phyloP scores from a whole-genome alignment of 805 yeast species.

The Spencermartinsiella europaea region DNA sequence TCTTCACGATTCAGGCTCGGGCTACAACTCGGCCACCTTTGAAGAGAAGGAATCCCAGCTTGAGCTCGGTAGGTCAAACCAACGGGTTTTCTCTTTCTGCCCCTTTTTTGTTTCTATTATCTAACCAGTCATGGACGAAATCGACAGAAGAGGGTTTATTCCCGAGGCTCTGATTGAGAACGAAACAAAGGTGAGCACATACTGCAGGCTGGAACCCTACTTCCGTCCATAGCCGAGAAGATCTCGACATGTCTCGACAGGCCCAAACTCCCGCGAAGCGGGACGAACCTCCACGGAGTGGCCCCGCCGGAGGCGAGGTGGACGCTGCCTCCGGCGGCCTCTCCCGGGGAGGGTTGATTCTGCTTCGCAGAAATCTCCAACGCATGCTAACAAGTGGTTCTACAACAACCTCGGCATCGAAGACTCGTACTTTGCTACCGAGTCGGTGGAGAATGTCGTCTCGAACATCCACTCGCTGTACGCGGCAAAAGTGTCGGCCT shows the following conservation, averaged over 20 bases:
- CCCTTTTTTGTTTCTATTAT: not conserved
- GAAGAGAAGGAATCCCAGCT: constrained; percentile 77
- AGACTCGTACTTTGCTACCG: constrained; percentile 86
- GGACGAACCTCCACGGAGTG: not conserved
- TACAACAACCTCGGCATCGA: constrained; percentile 84
- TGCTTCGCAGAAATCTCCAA: too few relatives aligned
- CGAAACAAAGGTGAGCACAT: constrained; percentile 59
- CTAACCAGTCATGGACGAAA: constrained; percentile 59
- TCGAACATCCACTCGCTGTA: constrained; percentile 82
- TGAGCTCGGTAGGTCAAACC: constrained; percentile 38
- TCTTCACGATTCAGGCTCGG: constrained; percentile 34
- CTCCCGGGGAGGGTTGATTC: too few relatives aligned
- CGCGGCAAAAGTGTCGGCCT: constrained; percentile 89
- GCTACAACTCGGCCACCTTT: constrained; percentile 72
- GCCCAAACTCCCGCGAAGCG: not conserved
- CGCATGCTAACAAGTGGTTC: constrained; percentile 69
- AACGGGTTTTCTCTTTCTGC: not conserved
- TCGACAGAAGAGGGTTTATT: constrained; percentile 81
- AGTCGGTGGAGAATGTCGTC: constrained; percentile 72
- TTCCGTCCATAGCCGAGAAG: constrained; percentile 1
- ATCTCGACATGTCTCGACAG: too few relatives aligned
- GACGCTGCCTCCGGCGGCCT: too few relatives aligned
- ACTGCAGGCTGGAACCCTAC: not conserved
- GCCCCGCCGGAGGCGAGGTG: not conserved
- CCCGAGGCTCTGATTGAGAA: constrained; percentile 81